These are phyloP conservation scores for Gomphus bonarii DNA, from an alignment of 1,284 basidiomycete genomes.

Conservation along the genomic window DNA sequence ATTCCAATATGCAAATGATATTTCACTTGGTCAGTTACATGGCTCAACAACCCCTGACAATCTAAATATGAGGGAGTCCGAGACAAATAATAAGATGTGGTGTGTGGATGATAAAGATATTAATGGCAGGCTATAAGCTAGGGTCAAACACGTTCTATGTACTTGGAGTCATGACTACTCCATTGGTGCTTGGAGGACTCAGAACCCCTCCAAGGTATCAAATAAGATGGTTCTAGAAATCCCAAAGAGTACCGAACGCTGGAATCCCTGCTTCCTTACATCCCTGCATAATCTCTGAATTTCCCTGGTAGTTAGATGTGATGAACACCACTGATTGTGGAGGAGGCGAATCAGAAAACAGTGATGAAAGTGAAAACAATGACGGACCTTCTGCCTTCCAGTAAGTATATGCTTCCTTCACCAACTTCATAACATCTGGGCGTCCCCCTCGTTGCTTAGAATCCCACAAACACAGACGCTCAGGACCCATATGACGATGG, in stretches of 20 bases:
- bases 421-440: slow-evolving; percentile 66
- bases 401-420: slow-evolving; percentile 52
- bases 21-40: slow-evolving; percentile 3
- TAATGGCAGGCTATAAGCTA: neutral
- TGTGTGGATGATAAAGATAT: neutral
- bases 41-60: neutral
- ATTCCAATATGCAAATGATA: neutral
- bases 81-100: slow-evolving; percentile 6
- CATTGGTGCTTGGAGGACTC: neutral
- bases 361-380: neutral
- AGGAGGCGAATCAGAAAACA: neutral
- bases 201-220: neutral
- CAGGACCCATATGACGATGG: slow-evolving; percentile 52
- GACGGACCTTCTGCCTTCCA: slow-evolving; percentile 60
- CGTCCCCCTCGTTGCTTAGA: slow-evolving; percentile 57
- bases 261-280: slow-evolving; percentile 65
- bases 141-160: neutral
- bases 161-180: neutral
- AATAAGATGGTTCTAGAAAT: slow-evolving; percentile 29
- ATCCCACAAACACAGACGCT: slow-evolving; percentile 65
- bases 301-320: slow-evolving; percentile 65
- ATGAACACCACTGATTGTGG: slow-evolving; percentile 56
- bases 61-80: slow-evolving; percentile 1
- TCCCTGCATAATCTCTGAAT: slow-evolving; percentile 66
- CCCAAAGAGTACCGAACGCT: slow-evolving; percentile 63